These are phyloP conservation scores for Lolium multiflorum DNA, from an alignment of 176 grass and related monocot species.

Conservation along the genomic window DNA sequence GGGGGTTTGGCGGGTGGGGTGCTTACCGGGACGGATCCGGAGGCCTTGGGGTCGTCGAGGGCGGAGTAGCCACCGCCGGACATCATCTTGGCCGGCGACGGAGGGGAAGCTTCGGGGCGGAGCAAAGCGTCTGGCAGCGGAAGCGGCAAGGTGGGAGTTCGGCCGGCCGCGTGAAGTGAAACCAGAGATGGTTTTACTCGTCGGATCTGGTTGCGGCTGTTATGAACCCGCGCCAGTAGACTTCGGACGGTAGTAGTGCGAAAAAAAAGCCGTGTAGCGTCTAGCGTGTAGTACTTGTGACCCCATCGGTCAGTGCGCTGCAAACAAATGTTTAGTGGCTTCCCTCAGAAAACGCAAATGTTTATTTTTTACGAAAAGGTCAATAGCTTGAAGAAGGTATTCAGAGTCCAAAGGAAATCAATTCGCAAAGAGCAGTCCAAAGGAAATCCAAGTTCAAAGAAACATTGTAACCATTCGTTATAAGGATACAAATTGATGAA, in stretches of 20 bases:
- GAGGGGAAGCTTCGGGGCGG: constrained; percentile 15
- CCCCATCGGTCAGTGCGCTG: too few species aligned
- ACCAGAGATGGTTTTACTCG: background rate
- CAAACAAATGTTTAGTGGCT: too few species aligned
- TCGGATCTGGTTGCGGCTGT: constrained; percentile 30
- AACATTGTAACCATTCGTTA: background rate
- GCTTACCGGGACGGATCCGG: constrained; percentile 89
- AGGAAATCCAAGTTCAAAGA: background rate
- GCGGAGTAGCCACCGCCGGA: constrained; percentile 85
- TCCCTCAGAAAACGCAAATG: too few species aligned
- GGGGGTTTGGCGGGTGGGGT: background rate
- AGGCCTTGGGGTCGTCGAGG: constrained; percentile 85
- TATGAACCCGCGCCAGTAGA: constrained; percentile 18
- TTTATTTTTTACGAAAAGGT: too few species aligned
- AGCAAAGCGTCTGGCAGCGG: constrained; percentile 17
- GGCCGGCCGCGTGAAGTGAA: background rate
- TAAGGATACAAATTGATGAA: too few species aligned
- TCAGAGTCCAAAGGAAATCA: too few species aligned
- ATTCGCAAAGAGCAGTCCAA: too few species aligned
- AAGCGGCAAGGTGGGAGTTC: background rate
- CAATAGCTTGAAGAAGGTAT: too few species aligned
- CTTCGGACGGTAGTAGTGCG: too few species aligned
- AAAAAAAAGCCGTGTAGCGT: too few species aligned
- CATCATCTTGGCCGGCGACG: constrained; percentile 78
- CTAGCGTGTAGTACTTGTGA: too few species aligned